Conservation (phyloP, 2,329 filamentous ascomycete species). For the Apiospora malaysiana region DNA sequence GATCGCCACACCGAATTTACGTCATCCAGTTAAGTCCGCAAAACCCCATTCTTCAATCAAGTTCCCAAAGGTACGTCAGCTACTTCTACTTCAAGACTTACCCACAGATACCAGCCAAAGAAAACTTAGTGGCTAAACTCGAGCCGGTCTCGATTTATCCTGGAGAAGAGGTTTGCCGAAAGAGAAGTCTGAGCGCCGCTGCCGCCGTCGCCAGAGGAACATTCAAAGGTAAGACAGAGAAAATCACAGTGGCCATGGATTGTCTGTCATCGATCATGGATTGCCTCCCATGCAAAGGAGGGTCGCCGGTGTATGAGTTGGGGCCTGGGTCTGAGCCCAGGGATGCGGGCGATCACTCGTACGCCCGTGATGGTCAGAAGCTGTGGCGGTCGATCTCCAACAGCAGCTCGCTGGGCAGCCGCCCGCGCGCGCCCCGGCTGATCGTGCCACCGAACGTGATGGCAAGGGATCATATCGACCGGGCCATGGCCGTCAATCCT, state of each 20-base stretch:
- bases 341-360: background rate
- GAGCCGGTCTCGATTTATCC: background rate
- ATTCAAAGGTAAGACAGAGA: background rate
- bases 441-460: background rate
- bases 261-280: too few relatives aligned
- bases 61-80: background rate
- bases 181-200: background rate
- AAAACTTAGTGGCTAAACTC: background rate
- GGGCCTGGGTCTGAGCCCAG: background rate
- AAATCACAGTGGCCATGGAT: too few relatives aligned
- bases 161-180: background rate
- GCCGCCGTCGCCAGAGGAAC: background rate
- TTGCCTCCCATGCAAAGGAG: too few relatives aligned
- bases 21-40: background rate
- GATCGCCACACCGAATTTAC: background rate
- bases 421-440: background rate
- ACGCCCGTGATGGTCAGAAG: too few relatives aligned
- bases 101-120: background rate
- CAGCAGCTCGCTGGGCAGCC: background rate
- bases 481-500: background rate
- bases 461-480: background rate
- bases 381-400: too few relatives aligned
- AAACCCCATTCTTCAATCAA: background rate
- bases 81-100: background rate
- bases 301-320: background rate